A percentile compares a stretch with the other conserved stretches of the same genome.
phyloP scores from a whole-genome alignment of 1,139 yeast genomes.

The Kurtzmaniella quercitrusa region DNA sequence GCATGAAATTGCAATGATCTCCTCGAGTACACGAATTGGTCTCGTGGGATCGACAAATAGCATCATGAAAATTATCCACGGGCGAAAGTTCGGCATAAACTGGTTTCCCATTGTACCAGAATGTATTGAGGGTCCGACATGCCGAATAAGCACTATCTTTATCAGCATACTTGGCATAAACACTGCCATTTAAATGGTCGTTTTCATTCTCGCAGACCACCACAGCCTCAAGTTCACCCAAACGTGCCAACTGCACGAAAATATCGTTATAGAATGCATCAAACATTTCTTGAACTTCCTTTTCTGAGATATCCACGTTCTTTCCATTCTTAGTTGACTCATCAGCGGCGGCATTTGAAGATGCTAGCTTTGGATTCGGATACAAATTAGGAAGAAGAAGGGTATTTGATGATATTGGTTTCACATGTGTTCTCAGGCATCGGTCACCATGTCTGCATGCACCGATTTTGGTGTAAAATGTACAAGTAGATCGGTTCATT shows the following conservation, averaged over 20 bases:
- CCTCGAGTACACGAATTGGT: constrained; percentile 65
- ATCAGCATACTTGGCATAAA: constrained; percentile 59
- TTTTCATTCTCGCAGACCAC: constrained; percentile 82
- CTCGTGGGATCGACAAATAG: constrained; percentile 72
- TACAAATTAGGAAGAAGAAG: constrained; percentile 67
- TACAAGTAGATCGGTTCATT: constrained; percentile 24
- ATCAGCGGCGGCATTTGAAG: neutral
- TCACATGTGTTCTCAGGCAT: constrained; percentile 73
- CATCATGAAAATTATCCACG: constrained; percentile 65
- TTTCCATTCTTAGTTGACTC: neutral
- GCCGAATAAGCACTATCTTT: constrained; percentile 61
- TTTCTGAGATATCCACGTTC: constrained; percentile 12
- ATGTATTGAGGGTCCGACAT: constrained; percentile 56
- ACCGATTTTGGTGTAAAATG: constrained; percentile 79
- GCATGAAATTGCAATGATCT: constrained; percentile 85
- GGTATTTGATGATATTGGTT: constrained; percentile 66
- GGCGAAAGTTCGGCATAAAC: constrained; percentile 81
- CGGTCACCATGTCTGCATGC: constrained; percentile 93
- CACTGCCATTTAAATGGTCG: constrained; percentile 79
- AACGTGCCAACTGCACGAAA: constrained; percentile 61
- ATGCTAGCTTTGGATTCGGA: constrained; percentile 52
- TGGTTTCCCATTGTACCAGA: constrained; percentile 83
- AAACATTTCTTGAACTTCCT: constrained; percentile 50
- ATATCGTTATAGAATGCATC: constrained; percentile 72
- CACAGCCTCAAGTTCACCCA: constrained; percentile 61